Conservation (phyloP, 768 basidiomycete genomes). For the Steccherinum ochraceum region DNA sequence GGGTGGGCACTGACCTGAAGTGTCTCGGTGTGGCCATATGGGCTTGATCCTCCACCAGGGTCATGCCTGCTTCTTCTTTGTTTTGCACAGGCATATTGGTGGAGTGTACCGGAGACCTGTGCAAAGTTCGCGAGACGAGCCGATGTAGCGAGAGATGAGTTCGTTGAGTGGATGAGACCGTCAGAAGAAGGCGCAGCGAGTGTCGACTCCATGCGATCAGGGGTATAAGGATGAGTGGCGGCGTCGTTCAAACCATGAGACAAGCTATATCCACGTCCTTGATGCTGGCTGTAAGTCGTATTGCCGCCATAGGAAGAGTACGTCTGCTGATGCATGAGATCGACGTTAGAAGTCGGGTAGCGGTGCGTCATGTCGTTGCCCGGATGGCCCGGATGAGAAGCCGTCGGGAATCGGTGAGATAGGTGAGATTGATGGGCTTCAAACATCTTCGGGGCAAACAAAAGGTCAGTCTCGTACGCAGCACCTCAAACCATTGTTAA, state of each 20-base stretch:
- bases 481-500: too few relatives aligned
- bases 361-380: background rate
- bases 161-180: too few relatives aligned
- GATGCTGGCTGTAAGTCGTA: background rate
- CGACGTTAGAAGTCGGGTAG: background rate
- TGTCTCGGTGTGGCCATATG: slow-evolving; percentile 8
- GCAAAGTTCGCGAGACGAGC: background rate
- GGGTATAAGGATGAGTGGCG: background rate
- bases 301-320: background rate
- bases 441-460: too few relatives aligned
- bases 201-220: background rate
- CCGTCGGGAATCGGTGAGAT: background rate
- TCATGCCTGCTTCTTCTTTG: slow-evolving; percentile 17
- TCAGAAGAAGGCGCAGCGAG: background rate
- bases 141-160: background rate
- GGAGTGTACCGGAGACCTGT: background rate
- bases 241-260: background rate
- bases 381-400: background rate
- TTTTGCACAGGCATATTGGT: slow-evolving; percentile 12
- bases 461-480: too few relatives aligned
- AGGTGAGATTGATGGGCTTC: background rate
- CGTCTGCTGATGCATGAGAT: background rate
- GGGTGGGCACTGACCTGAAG: slow-evolving; percentile 11
- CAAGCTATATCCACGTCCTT: background rate
- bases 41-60: slow-evolving; percentile 13